Evolutionary conservation across 202 grass and related monocot species (phyloP).

Genomic region (Dendrocalamus latiflorus): DNA sequence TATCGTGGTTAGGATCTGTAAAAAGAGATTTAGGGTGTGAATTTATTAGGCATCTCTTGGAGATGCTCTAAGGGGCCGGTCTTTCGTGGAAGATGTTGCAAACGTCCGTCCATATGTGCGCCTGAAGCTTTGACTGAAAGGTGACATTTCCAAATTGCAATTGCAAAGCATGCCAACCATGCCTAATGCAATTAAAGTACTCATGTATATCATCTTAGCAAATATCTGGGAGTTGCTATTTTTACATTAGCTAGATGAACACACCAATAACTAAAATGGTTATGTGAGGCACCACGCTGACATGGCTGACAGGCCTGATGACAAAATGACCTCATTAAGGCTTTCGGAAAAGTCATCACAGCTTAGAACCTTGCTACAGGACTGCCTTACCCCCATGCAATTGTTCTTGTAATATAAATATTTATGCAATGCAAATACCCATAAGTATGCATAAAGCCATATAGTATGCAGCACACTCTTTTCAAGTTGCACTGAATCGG

Average conservation of each 20-base stretch:
- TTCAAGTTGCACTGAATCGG: not conserved
- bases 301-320: not conserved
- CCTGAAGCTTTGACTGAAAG: not conserved
- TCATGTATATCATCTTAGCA: not conserved
- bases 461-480: not conserved
- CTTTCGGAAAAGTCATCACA: not conserved
- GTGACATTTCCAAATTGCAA: not conserved
- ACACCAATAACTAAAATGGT: not conserved
- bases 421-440: not conserved
- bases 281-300: not conserved
- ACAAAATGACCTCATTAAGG: not conserved
- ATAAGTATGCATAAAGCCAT: not conserved
- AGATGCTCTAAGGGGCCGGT: not conserved
- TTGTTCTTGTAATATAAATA: not conserved
- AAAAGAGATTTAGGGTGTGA: too few relatives aligned
- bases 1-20: too few relatives aligned
- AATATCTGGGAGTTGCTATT: not conserved
- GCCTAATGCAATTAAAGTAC: not conserved
- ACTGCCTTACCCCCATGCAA: not conserved
- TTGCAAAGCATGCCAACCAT: not conserved
- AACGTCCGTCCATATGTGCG: not conserved
- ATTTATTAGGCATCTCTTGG: too few relatives aligned
- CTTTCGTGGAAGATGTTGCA: not conserved
- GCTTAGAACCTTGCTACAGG: not conserved
- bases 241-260: not conserved